A percentile compares a stretch with the other conserved stretches of the same genome.
phyloP scores from a whole-genome alignment of 2,329 filamentous ascomycete species.

The Fusarium azukiicola region DNA sequence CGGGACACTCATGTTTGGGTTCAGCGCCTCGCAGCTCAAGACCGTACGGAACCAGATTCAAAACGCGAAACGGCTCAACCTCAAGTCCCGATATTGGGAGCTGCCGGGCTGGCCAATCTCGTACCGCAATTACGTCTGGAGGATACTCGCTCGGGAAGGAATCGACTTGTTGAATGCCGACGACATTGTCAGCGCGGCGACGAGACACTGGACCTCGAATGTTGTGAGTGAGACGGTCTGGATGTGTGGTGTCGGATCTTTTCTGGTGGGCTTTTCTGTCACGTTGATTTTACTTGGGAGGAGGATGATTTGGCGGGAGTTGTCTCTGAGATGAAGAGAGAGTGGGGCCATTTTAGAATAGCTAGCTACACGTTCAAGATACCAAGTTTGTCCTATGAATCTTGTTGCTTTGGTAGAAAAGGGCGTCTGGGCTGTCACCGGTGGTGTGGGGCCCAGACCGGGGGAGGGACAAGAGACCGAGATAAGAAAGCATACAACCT shows the following conservation, averaged over 20 bases:
- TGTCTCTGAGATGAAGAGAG: background rate
- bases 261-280: conserved; percentile 40
- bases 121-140: conserved; percentile 78
- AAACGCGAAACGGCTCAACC: conserved; percentile 71
- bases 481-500: too few relatives aligned
- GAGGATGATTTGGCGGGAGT: conserved; percentile 29
- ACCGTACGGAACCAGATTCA: conserved; percentile 68
- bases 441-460: too few relatives aligned
- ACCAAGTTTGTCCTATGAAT: background rate
- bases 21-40: conserved; percentile 65
- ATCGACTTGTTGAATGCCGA: conserved; percentile 82
- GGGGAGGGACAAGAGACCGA: too few relatives aligned
- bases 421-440: too few relatives aligned
- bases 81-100: conserved; percentile 82
- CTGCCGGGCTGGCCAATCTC: conserved; percentile 79
- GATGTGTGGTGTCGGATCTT: conserved; percentile 46
- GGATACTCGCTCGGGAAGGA: conserved; percentile 73
- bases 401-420: too few relatives aligned
- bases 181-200: conserved; percentile 70
- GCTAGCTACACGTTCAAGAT: background rate
- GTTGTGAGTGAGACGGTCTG: conserved; percentile 46
- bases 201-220: conserved; percentile 43
- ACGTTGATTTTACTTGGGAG: conserved; percentile 42
- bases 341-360: background rate
- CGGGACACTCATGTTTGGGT: conserved; percentile 65